Conservation (phyloP, 176 grass and related monocot genomes). For the Rhipidocladum racemiflorum region DNA sequence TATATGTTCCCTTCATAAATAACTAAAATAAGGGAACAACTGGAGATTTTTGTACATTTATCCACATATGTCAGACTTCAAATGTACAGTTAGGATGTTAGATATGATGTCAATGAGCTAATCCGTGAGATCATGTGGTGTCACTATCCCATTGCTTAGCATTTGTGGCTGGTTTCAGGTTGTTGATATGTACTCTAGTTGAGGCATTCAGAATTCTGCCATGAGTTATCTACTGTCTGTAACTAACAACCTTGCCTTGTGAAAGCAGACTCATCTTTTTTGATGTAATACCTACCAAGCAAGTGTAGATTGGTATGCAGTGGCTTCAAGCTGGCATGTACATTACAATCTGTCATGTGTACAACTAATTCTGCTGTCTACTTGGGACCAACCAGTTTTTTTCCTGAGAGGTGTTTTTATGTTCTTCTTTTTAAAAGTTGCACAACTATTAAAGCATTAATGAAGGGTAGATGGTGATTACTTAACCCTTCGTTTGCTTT, state of each 20-base stretch:
- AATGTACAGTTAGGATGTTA: neutral
- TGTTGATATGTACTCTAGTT: neutral
- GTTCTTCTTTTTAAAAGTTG: no score
- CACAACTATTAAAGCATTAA: no score
- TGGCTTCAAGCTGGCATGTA: constrained; percentile 34
- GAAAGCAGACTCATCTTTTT: constrained; percentile 10
- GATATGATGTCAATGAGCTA: constrained; percentile 1
- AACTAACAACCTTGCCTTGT: constrained; percentile 25
- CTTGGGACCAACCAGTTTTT: constrained; percentile 43
- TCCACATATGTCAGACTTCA: neutral
- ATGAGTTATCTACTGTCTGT: neutral
- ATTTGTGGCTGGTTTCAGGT: neutral
- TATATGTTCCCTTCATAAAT: neutral
- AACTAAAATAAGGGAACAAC: constrained; percentile 4
- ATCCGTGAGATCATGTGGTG: neutral
- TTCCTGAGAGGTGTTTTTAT: no score
- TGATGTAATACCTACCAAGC: constrained; percentile 15
- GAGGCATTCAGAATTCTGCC: neutral
- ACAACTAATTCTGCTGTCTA: constrained; percentile 44
- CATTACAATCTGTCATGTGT: constrained; percentile 17
- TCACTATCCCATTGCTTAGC: neutral
- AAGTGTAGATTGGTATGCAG: neutral
- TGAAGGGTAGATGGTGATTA: no score
- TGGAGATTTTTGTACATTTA: neutral
- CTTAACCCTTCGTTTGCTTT: no score